Conservation (phyloP, 2,329 filamentous ascomycete species). For the Fusarium nodosum region DNA sequence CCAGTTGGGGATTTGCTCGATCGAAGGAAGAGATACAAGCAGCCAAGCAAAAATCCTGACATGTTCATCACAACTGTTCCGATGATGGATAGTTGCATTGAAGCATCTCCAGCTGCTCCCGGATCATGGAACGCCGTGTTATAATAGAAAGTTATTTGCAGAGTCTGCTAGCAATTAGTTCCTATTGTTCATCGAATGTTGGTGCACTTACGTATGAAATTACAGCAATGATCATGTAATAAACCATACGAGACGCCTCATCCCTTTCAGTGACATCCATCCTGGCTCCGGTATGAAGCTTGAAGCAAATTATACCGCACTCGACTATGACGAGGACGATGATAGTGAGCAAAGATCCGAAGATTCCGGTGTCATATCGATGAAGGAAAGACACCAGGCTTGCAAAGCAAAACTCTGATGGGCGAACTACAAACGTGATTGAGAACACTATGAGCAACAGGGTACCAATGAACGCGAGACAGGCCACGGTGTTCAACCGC, state of each 20-base stretch:
- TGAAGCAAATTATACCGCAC: conserved; percentile 68
- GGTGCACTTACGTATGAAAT: conserved; percentile 66
- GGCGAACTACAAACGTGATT: conserved; percentile 67
- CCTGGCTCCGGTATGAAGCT: conserved; percentile 66
- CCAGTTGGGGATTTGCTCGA: conserved; percentile 71
- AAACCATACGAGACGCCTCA: conserved; percentile 77
- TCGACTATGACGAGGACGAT: conserved; percentile 64
- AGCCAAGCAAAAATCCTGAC: conserved; percentile 74
- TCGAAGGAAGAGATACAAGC: conserved; percentile 76
- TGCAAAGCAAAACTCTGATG: conserved; percentile 74
- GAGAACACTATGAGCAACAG: conserved; percentile 70
- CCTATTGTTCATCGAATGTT: not conserved
- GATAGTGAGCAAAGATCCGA: conserved; percentile 67
- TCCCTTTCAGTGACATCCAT: conserved; percentile 72
- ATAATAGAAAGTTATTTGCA: conserved; percentile 75
- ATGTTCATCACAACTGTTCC: conserved; percentile 75
- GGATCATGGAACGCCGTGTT: conserved; percentile 63
- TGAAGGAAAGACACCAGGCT: conserved; percentile 77
- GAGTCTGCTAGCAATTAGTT: conserved; percentile 61
- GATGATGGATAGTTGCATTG: conserved; percentile 70
- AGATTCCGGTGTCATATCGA: conserved; percentile 69
- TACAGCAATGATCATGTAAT: conserved; percentile 71
- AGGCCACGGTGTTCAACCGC: conserved; percentile 72
- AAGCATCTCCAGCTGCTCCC: conserved; percentile 54
- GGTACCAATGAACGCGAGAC: conserved; percentile 64